Conservation (phyloP, 2,329 filamentous ascomycete genomes). For the Fusarium staphyleae region DNA sequence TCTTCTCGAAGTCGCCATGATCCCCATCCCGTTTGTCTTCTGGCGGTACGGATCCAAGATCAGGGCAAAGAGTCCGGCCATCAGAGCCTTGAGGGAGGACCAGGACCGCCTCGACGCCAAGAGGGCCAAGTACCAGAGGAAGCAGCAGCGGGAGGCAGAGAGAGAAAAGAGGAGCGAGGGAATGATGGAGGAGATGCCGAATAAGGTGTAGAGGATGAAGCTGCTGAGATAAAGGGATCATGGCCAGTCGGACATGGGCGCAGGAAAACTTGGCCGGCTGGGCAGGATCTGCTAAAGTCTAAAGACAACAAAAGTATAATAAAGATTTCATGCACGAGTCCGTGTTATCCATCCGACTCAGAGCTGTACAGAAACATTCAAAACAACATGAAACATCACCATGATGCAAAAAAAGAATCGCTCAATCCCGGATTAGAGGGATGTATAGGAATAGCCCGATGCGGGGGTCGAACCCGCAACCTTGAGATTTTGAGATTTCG, state of each 20-base stretch:
- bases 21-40: constrained; percentile 83
- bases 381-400: neutral
- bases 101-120: constrained; percentile 48
- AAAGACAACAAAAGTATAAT: no score
- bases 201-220: no score
- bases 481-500: constrained; percentile 60
- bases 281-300: no score
- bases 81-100: constrained; percentile 55
- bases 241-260: no score
- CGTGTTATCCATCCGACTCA: no score
- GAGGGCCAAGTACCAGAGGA: constrained; percentile 43
- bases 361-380: no score
- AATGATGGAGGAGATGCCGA: neutral
- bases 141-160: constrained; percentile 7
- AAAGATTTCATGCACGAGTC: no score
- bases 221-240: no score
- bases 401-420: neutral
- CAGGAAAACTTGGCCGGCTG: no score
- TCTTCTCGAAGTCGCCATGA: constrained; percentile 73
- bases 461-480: constrained; percentile 62
- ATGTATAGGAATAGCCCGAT: constrained; percentile 45
- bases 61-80: constrained; percentile 57
- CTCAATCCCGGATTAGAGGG: constrained; percentile 7
- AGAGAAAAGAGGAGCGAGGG: constrained; percentile 1
- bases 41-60: constrained; percentile 68